Conservation (phyloP, 2,329 filamentous ascomycete species). For the Alternaria sp. region DNA sequence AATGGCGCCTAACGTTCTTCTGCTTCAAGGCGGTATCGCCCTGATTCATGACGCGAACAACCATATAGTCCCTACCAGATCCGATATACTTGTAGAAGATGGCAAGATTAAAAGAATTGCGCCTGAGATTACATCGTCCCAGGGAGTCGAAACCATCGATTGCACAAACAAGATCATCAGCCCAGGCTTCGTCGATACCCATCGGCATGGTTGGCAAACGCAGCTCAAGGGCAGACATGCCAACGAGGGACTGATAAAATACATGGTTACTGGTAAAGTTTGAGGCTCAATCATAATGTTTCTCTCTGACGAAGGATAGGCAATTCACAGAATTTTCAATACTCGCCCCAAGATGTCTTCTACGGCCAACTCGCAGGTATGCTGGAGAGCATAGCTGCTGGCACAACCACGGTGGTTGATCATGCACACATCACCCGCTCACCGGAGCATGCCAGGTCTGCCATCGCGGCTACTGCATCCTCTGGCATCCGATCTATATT, state of each 20-base stretch:
- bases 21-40: conserved; percentile 51
- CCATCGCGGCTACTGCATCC: conserved; percentile 53
- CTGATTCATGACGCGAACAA: conserved; percentile 49
- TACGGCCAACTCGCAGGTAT: conserved; percentile 52
- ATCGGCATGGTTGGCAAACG: conserved; percentile 62
- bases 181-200: conserved; percentile 64
- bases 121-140: conserved; percentile 31
- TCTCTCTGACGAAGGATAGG: conserved; percentile 31
- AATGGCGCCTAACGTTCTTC: conserved; percentile 18
- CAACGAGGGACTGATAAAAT: conserved; percentile 59
- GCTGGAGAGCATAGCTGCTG: conserved; percentile 62
- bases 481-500: conserved; percentile 60
- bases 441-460: conserved; percentile 34
- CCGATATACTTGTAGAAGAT: conserved; percentile 47
- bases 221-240: conserved; percentile 63
- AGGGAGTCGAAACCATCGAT: conserved; percentile 57
- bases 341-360: conserved; percentile 35
- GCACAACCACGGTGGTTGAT: conserved; percentile 64
- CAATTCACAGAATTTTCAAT: conserved; percentile 49
- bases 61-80: conserved; percentile 41
- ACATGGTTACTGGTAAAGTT: conserved; percentile 50
- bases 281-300: neutral
- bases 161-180: conserved; percentile 62
- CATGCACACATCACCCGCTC: conserved; percentile 61
- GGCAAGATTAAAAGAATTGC: conserved; percentile 48